Base-by-base conservation (phyloP, 2,329 filamentous ascomycete genomes). In the Alternaria conjuncta region DNA sequence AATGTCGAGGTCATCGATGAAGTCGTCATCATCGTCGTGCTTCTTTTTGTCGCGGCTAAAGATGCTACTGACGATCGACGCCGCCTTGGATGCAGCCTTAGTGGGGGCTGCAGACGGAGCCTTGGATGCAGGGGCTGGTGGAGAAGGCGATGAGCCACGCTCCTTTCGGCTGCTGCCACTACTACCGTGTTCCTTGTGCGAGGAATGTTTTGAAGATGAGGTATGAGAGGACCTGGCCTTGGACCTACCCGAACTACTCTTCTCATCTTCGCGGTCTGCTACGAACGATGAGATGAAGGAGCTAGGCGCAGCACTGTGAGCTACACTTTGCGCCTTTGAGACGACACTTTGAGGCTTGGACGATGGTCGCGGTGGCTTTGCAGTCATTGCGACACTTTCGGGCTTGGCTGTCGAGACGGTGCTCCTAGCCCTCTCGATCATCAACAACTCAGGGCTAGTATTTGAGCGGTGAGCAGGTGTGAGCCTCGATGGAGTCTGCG, bases 271-370 rank as follows among this genome's bases (percentile, higher is more conserved):
- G 53, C 76, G 69, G 47, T 80, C 78, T 20, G 78, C 70, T 18
- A 78, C 75, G 59, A 79, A 80, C 10, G 77, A 79, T 4, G 78
- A 79, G 47, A 79, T 80, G 43, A 80, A 69, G 21, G 75, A 73
- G 64, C 77, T 79, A 5, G 77, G 73, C 63, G 57, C 60, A 23
- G 58, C 58, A 41, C 62, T 61, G 21, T 45, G 51, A 23, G 56
- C 56, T 28, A n/a, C 18, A 36, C 56, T 63, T 15, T 60, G 51
- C 13, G 62, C 54, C 43, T 57, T 63, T 11, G 60, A 55, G 20
- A 65, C 68, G 2, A 60, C 58, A 28, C 67, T 71, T 13, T 66
- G 66, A 55, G 63, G 49, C 23, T 61, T 61, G 28, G 55, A 58
- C 20, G 59, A 41, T 53, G 61, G 61, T 10, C 46, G 61, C 7